A percentile compares a stretch with the other conserved stretches of the same genome.
Conservation (phyloP, 2,329 filamentous ascomycete species). For the Fusarium avenaceum region DNA sequence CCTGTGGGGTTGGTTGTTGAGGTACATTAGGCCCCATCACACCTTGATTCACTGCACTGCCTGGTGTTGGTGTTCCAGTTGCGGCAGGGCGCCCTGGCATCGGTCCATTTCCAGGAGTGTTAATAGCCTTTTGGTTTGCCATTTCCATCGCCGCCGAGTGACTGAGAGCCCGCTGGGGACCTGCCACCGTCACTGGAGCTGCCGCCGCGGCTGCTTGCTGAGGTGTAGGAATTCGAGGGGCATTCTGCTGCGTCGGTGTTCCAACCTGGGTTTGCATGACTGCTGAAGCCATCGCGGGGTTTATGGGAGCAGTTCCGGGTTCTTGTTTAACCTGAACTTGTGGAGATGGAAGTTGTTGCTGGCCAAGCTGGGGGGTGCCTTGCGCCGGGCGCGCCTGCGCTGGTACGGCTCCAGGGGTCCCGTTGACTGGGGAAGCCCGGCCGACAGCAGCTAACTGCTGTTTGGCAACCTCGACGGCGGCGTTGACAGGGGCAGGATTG, state of each 20-base stretch:
- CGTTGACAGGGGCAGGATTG: constrained; percentile 57
- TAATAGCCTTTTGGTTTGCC: constrained; percentile 59
- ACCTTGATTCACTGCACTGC: constrained; percentile 50
- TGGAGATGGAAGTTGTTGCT: constrained; percentile 33
- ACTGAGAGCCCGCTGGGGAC: constrained; percentile 59
- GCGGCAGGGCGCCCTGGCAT: constrained; percentile 51
- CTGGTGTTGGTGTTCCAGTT: constrained; percentile 50
- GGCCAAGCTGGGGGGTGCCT: constrained; percentile 45
- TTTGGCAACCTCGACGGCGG: constrained; percentile 62
- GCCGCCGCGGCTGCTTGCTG: constrained; percentile 62
- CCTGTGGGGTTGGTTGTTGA: constrained; percentile 52
- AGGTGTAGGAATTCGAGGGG: constrained; percentile 64
- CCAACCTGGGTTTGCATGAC: constrained; percentile 57
- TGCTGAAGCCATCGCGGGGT: constrained; percentile 59
- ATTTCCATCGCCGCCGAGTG: constrained; percentile 65
- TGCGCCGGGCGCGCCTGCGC: constrained; percentile 49
- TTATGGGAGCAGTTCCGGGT: constrained; percentile 60
- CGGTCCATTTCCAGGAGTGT: constrained; percentile 53
- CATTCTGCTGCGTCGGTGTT: constrained; percentile 65
- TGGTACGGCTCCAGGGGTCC: constrained; percentile 44
- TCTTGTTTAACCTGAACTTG: constrained; percentile 53
- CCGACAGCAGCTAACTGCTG: constrained; percentile 53
- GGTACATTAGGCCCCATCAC: constrained; percentile 52
- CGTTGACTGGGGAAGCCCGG: constrained; percentile 51
- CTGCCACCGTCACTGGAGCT: constrained; percentile 55